phyloP scores from a whole-genome alignment of 1,284 basidiomycete species.

The Boletus sp. region DNA sequence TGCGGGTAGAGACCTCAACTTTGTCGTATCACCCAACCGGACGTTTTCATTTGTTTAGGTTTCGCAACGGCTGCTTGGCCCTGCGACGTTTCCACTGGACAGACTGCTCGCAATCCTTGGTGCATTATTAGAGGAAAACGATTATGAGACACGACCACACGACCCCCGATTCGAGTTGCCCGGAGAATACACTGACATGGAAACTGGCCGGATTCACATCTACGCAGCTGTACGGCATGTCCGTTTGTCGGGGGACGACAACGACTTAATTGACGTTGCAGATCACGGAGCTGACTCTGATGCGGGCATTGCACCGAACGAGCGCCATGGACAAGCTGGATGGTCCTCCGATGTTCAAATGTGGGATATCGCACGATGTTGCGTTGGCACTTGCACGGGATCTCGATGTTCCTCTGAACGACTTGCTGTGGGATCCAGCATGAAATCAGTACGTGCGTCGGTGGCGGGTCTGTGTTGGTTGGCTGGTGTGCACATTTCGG shows the following conservation, averaged over 20 bases:
- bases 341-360: constrained; percentile 71
- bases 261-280: constrained; percentile 34
- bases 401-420: constrained; percentile 62
- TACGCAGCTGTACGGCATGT: constrained; percentile 53
- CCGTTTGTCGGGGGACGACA: background rate
- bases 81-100: constrained; percentile 81
- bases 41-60: constrained; percentile 46
- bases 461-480: background rate
- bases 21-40: background rate
- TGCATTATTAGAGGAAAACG: constrained; percentile 82
- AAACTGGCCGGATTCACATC: constrained; percentile 62
- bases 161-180: constrained; percentile 54
- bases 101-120: constrained; percentile 85
- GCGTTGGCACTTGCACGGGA: constrained; percentile 65
- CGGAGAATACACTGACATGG: constrained; percentile 70
- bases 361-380: constrained; percentile 71
- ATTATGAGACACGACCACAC: constrained; percentile 53
- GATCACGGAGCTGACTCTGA: constrained; percentile 73
- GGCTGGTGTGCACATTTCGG: background rate
- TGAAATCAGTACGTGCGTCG: constrained; percentile 7
- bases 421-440: constrained; percentile 71
- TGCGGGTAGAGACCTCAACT: constrained; percentile 23
- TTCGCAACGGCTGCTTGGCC: constrained; percentile 81
- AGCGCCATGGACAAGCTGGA: constrained; percentile 71
- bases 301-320: constrained; percentile 70